Evolutionary conservation across 495 filamentous ascomycete genomes (phyloP), one percentile per base, ranked within the genome.

Genomic region (Aspergillus bertholletiae): DNA sequence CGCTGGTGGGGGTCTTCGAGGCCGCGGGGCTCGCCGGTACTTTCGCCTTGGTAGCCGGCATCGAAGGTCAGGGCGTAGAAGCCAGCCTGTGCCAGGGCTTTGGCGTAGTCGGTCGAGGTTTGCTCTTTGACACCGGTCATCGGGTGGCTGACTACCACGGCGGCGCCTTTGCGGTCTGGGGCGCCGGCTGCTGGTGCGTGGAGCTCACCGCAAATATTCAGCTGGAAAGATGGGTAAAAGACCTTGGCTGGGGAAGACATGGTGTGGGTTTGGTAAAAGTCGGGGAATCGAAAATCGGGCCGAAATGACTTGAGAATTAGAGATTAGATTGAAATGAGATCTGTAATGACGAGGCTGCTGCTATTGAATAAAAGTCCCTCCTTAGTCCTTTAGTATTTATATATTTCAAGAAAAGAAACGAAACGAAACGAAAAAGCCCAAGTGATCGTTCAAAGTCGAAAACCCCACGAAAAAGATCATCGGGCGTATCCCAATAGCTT

Each of bases 111-210:
- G 20, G 50, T 59, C 11, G 74, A 40, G 1, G 67, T 61, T 59
- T 76, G 71, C 53, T 78, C 75, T 58, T 76, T 76, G 28, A 74
- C 61, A 11, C 56, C 58, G 9, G 55, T 64, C 56, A 58, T 57
- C 11, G 73, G 74, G 50, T 75, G 71, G 47, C 55, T 35, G 51
- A 77, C 57, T 0, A 75, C 55, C 20, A 76, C 51, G 15, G 71
- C 71, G 13, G 70, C 65, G 27, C 43, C 22, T 5, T 57, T 53
- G 53, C 63, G 61, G 39, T 67, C 45, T 26, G 57, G 53, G 0
- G 66, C 39, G 12, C 34, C 43, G 5, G 32, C n/a, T 17, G 41
- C 46, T 1, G 64, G 66, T 30, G 47, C 26, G 43, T 62, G 62
- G 37, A 67, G 56, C 3, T 60, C 40, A 13, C 53, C 63, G n/a